Conservation (phyloP, 768 basidiomycete genomes). For the Rhizopogon roseolus region DNA sequence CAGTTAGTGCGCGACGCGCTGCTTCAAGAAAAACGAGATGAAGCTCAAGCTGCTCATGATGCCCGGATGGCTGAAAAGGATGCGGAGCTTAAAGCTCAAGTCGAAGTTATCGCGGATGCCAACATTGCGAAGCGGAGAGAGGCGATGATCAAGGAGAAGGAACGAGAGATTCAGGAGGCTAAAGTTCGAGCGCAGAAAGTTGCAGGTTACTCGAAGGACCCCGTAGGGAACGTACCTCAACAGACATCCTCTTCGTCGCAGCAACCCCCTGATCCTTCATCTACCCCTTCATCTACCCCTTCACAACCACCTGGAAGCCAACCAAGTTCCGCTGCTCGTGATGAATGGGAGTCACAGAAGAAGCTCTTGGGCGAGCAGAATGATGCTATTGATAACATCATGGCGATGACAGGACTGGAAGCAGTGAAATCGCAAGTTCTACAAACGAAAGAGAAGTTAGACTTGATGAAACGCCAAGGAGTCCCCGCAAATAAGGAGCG, state of each 20-base stretch:
- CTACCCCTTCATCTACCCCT: neutral
- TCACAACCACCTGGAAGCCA: neutral
- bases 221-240: neutral
- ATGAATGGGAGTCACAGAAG: slow-evolving; percentile 52
- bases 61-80: slow-evolving; percentile 34
- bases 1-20: slow-evolving; percentile 31
- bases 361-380: slow-evolving; percentile 43
- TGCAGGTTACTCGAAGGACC: neutral
- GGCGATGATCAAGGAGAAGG: slow-evolving; percentile 32
- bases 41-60: slow-evolving; percentile 34
- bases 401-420: slow-evolving; percentile 60
- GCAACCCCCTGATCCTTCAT: neutral
- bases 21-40: slow-evolving; percentile 36
- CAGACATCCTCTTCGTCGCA: neutral
- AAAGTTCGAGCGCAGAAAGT: neutral
- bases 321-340: neutral
- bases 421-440: slow-evolving; percentile 51
- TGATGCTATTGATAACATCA: slow-evolving; percentile 46
- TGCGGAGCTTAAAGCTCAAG: slow-evolving; percentile 28
- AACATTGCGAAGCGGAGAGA: slow-evolving; percentile 29
- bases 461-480: slow-evolving; percentile 40
- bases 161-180: slow-evolving; percentile 33
- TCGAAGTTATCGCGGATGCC: slow-evolving; percentile 23
- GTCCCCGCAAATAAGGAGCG: slow-evolving; percentile 42
- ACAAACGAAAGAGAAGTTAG: slow-evolving; percentile 47